These are phyloP conservation scores for Crithidia bombi DNA, from an alignment of 208 protist genomes.

Conservation along the genomic window DNA sequence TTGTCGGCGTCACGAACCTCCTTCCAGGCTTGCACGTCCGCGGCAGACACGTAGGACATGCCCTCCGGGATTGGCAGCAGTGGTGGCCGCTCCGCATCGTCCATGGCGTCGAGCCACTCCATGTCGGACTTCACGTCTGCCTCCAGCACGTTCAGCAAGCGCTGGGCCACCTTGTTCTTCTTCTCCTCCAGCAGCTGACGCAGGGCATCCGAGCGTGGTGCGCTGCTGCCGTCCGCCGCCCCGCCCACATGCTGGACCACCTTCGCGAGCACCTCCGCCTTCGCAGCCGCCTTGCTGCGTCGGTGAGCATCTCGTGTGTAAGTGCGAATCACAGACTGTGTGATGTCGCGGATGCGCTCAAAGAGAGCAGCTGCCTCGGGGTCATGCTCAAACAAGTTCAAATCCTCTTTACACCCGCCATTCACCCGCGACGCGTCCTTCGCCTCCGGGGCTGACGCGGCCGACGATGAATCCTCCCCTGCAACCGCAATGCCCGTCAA, in stretches of 20 bases:
- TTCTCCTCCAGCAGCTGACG: conserved; percentile 50
- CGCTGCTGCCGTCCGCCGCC: conserved; percentile 22
- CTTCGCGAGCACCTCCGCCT: conserved; percentile 26
- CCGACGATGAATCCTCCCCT: not conserved
- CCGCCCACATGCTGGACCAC: conserved; percentile 34
- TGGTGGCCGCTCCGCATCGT: conserved; percentile 81
- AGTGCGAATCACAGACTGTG: conserved; percentile 29
- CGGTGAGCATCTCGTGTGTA: conserved; percentile 27
- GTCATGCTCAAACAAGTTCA: conserved; percentile 68
- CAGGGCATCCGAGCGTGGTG: conserved; percentile 35
- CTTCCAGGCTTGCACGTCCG: conserved; percentile 69
- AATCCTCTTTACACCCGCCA: not conserved
- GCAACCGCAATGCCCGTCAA: not conserved
- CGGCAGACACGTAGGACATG: conserved; percentile 87
- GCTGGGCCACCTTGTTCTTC: conserved; percentile 45
- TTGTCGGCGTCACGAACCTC: conserved; percentile 58
- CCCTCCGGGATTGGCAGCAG: conserved; percentile 82
- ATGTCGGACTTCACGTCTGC: conserved; percentile 74
- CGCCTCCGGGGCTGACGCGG: not conserved
- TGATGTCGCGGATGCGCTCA: conserved; percentile 69
- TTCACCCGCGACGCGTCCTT: not conserved
- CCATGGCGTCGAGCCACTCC: conserved; percentile 82
- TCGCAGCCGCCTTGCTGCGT: conserved; percentile 42
- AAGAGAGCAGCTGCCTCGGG: conserved; percentile 62
- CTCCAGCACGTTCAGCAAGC: conserved; percentile 72